phyloP scores from a whole-genome alignment of 768 basidiomycete species.

The Daedaleopsis sinensis region DNA sequence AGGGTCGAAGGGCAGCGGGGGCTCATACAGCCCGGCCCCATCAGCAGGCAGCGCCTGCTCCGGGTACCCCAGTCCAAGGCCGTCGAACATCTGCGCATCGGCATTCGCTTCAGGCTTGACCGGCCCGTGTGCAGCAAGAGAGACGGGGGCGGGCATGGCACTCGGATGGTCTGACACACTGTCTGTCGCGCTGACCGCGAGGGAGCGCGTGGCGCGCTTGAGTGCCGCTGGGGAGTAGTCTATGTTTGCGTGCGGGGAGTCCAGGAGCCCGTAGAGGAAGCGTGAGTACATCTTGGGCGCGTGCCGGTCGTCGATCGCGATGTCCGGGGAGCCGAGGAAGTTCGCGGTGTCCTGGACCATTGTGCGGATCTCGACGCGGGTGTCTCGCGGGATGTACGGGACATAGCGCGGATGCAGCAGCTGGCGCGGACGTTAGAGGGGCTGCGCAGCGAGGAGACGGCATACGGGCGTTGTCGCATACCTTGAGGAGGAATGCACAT shows the following conservation, averaged over 20 bases:
- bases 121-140: neutral
- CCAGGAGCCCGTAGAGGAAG: slow-evolving; percentile 74
- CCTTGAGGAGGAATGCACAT: slow-evolving; percentile 82
- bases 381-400: slow-evolving; percentile 57
- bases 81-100: slow-evolving; percentile 19
- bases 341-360: slow-evolving; percentile 69
- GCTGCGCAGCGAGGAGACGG: too few relatives aligned
- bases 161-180: neutral
- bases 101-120: too few relatives aligned
- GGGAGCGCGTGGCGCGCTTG: slow-evolving; percentile 10
- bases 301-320: slow-evolving; percentile 81
- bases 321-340: slow-evolving; percentile 66
- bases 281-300: slow-evolving; percentile 80
- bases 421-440: slow-evolving; percentile 34
- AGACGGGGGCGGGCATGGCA: neutral
- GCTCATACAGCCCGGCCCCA: slow-evolving; percentile 48
- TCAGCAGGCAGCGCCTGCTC: slow-evolving; percentile 18
- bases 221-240: slow-evolving; percentile 15
- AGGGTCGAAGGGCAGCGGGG: slow-evolving; percentile 58
- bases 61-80: slow-evolving; percentile 18
- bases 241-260: slow-evolving; percentile 30
- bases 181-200: neutral
- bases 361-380: slow-evolving; percentile 61
- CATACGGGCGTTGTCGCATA: slow-evolving; percentile 27
- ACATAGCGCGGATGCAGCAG: slow-evolving; percentile 80